Percentiles rank a stretch among this genome's conserved stretches.
Evolutionary conservation across 2,329 filamentous ascomycete genomes (phyloP).

Genomic region (Endoconidiophora polonica): DNA sequence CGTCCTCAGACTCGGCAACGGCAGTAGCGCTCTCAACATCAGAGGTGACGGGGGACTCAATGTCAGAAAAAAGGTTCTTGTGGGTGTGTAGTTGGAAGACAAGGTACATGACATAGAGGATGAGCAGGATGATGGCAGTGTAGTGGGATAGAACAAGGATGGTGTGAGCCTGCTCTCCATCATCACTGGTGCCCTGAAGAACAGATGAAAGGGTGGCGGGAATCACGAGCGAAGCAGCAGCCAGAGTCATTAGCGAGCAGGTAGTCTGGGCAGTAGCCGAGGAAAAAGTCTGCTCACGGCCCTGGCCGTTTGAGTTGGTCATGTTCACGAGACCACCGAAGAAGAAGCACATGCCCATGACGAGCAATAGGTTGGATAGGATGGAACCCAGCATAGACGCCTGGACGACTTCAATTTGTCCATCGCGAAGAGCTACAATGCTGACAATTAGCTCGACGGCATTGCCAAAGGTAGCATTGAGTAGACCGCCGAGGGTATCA

Average conservation of each 20-base stretch:
- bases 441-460: slow-evolving; percentile 73
- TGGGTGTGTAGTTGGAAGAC: slow-evolving; percentile 65
- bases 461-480: slow-evolving; percentile 67
- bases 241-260: slow-evolving; percentile 56
- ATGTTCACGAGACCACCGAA: slow-evolving; percentile 53
- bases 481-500: slow-evolving; percentile 54
- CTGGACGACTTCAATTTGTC: slow-evolving; percentile 91
- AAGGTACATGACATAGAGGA: slow-evolving; percentile 62
- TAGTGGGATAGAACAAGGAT: slow-evolving; percentile 59
- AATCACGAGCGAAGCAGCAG: slow-evolving; percentile 63
- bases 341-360: slow-evolving; percentile 66
- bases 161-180: slow-evolving; percentile 31
- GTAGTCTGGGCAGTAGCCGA: slow-evolving; percentile 63
- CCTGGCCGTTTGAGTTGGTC: slow-evolving; percentile 36
- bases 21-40: slow-evolving; percentile 26
- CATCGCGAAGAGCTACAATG: slow-evolving; percentile 71
- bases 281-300: slow-evolving; percentile 56
- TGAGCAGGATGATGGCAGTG: slow-evolving; percentile 56
- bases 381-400: slow-evolving; percentile 94
- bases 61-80: slow-evolving; percentile 50
- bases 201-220: slow-evolving; percentile 59
- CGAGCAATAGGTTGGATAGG: slow-evolving; percentile 81
- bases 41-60: slow-evolving; percentile 17
- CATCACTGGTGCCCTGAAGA: slow-evolving; percentile 29
- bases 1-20: slow-evolving; percentile 18